phyloP scores from a whole-genome alignment of 306 rosid species.

The Vachellia collinsii region DNA sequence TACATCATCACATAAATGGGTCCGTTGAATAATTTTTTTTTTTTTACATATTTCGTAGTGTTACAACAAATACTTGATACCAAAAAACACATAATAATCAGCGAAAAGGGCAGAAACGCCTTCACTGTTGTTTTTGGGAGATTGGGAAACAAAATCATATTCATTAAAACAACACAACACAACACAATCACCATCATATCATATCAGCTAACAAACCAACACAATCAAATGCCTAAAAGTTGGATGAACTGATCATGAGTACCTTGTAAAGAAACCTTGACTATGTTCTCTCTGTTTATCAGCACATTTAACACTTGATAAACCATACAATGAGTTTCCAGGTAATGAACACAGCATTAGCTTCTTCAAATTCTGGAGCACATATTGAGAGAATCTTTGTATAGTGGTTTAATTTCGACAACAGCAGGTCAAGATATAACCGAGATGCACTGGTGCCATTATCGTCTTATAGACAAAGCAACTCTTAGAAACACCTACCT shows the following conservation, averaged over 20 bases:
- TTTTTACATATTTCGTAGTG: not conserved
- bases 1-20: not conserved
- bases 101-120: not conserved
- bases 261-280: not conserved
- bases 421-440: no score
- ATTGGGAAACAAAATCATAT: not conserved
- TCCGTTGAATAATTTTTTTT: not conserved
- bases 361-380: not conserved
- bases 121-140: not conserved
- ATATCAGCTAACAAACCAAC: not conserved
- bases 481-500: constrained; percentile 9
- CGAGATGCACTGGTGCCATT: no score
- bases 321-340: not conserved
- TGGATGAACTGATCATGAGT: not conserved
- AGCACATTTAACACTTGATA: not conserved
- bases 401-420: not conserved
- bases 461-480: not conserved
- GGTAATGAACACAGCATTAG: not conserved
- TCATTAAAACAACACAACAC: not conserved
- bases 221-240: not conserved
- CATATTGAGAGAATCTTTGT: not conserved
- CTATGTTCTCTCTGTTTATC: not conserved
- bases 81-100: not conserved
- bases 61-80: not conserved
- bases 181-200: constrained; percentile 13